Evolutionary conservation across 441 rosid species (phyloP), one percentile per base, ranked within the genome.

Genomic region (Metrosideros polymorpha): DNA sequence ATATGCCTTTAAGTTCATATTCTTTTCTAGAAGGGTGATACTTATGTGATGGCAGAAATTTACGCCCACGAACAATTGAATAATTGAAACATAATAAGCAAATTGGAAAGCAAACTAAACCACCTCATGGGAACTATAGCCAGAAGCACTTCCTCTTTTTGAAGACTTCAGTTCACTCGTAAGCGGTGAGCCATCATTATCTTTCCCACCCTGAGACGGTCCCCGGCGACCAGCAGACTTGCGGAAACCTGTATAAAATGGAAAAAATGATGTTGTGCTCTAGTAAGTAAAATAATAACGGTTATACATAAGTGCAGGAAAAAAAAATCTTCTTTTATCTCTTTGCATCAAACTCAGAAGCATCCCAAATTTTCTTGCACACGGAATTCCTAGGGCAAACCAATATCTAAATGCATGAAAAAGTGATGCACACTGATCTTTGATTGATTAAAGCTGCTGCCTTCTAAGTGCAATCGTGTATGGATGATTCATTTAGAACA

Each of bases 71-170:
- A 39, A n/a, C 79, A 22, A 71, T 71, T 71, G n/a, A 71, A 10
- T 35, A 6, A 39, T 39, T 71, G 79, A 71, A 71, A 71, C 39
- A 71, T 13, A 71, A 22, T 71, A 47, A 39, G 61, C 77, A 85
- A 87, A 52, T 27, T 6, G 84, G 87, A 61, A 86, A 83, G 5
- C 55, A 87, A 82, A 59, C 32, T 79, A 18, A 88, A 88, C 61
- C 91, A 95, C 98, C 98, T 95, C 98, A 86, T 92, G 91, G 75
- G 92, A 89, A 84, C 93, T 94, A 90, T 89, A 89, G 83, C 91
- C 90, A 90, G 96, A 86, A 89, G 89, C 90, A 85, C 89, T 89
- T 91, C 94, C 92, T 90, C 94, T 92, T 87, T 93, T 94, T n/a
- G 90, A 89, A 88, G 90, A 87, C 89, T 95, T 95, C 87, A 92